Base-by-base conservation (phyloP, 2,329 filamentous ascomycete species). In the Clathrospora elynae region DNA sequence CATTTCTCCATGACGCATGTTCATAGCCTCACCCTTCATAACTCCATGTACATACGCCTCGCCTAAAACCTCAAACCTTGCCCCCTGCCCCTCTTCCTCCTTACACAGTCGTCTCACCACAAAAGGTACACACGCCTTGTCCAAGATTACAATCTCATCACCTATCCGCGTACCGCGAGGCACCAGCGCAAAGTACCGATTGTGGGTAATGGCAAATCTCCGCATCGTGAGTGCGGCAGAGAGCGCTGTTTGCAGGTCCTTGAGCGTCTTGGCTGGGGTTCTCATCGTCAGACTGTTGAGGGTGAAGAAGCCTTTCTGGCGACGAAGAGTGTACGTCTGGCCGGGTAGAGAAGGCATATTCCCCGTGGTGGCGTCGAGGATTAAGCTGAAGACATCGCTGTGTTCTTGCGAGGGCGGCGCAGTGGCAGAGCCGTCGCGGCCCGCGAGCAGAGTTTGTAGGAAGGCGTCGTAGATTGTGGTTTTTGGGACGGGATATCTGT, bases 41-140 rank as follows among this genome's bases (percentile, higher is more conserved):
- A 61, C 41, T 0, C 57, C 56, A 29, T 64, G 57, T 10, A 59
- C 55, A 35, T 62, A 61, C 7, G 46, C 35, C 22, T 61, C 59
- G 13, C 59, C 59, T 17, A 62, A 10, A 5, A 62, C 32, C 34
- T 57, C 49, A 25, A 51, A 51, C 6, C n/a, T n/a, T n/a, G n/a
- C n/a, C n/a, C n/a, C n/a, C n/a, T n/a, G n/a, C n/a, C n/a, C n/a
- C n/a, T n/a, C n/a, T 16, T 33, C 11, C 16, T 11, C 2, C 6
- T 12, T 5, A 6, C 14, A 1, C 28, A 13, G 8, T 13, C 16
- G 3, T 18, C 13, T 9, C 12, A 61, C 11, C 3, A 59, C 47
- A 11, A 60, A 63, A 2, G 57, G 57, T 6, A 63, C 52, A 37
- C 55, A 45, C 1, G 45, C 53, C n/a, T 35, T 24, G 12, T 57